phyloP scores from a whole-genome alignment of 805 yeast species.

The Sugiyamaella boreocaroliniensis region DNA sequence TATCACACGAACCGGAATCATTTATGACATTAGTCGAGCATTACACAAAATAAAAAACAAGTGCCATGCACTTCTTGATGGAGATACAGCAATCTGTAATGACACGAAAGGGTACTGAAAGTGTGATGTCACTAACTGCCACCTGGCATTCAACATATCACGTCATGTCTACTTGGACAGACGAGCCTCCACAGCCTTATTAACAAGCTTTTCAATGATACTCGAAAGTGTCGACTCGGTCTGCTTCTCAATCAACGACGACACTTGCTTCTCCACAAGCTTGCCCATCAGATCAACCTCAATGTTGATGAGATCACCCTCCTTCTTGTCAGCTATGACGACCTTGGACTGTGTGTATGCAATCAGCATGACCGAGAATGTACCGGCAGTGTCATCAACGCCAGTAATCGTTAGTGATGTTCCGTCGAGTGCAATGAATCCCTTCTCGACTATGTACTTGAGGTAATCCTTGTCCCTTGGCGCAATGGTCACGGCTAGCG shows the following conservation, averaged over 20 bases:
- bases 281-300: slow-evolving; percentile 96
- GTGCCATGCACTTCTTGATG: no score
- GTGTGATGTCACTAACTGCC: no score
- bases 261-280: slow-evolving; percentile 80
- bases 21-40: no score
- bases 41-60: no score
- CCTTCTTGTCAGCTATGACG: slow-evolving; percentile 54
- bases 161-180: no score
- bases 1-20: neutral
- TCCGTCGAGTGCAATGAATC: slow-evolving; percentile 90
- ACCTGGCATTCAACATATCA: no score
- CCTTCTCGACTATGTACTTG: slow-evolving; percentile 86
- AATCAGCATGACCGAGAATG: slow-evolving; percentile 84
- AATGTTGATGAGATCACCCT: slow-evolving; percentile 68
- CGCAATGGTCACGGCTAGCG: slow-evolving; percentile 68
- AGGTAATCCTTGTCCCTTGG: slow-evolving; percentile 53
- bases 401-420: slow-evolving; percentile 81
- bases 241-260: slow-evolving; percentile 45
- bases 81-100: no score
- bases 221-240: slow-evolving; percentile 44
- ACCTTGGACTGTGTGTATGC: slow-evolving; percentile 84
- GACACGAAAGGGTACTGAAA: no score
- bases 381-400: slow-evolving; percentile 52
- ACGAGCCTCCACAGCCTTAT: neutral
- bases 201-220: slow-evolving; percentile 45